Evolutionary conservation across 1,139 yeast species (phyloP).

Genomic region (Saccharomycopsis hybrid): DNA sequence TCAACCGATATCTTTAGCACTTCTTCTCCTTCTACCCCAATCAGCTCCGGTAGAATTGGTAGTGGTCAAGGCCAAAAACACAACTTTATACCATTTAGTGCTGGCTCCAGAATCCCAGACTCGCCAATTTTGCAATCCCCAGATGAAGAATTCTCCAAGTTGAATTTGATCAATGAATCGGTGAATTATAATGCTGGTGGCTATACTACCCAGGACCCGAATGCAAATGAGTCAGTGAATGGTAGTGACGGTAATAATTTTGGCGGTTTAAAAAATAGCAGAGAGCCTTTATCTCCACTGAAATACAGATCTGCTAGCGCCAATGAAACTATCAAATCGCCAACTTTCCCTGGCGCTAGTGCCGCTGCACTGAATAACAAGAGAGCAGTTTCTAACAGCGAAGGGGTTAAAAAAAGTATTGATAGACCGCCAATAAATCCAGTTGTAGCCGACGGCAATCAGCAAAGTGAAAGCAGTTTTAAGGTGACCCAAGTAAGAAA

Average conservation of each 20-base stretch:
- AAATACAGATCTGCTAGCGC: slow-evolving; percentile 18
- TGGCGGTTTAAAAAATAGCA: too few relatives aligned
- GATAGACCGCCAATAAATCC: too few relatives aligned
- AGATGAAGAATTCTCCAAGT: slow-evolving; percentile 10
- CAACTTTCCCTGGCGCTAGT: too few relatives aligned
- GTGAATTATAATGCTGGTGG: too few relatives aligned
- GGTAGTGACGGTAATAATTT: not conserved
- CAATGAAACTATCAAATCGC: too few relatives aligned
- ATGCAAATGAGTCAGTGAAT: not conserved
- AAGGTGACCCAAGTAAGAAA: slow-evolving; percentile 21
- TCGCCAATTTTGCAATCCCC: slow-evolving; percentile 11
- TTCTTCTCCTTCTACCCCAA: slow-evolving; percentile 10
- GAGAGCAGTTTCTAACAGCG: too few relatives aligned
- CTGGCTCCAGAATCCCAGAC: slow-evolving; percentile 14
- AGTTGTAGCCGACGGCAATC: too few relatives aligned
- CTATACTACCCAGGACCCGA: too few relatives aligned
- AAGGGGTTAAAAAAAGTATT: too few relatives aligned
- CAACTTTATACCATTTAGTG: slow-evolving; percentile 10
- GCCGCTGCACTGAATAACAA: too few relatives aligned
- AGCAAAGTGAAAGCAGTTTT: too few relatives aligned
- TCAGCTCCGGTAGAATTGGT: not conserved
- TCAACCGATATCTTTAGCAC: not conserved
- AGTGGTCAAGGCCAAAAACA: too few relatives aligned
- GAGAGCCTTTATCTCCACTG: slow-evolving; percentile 3
- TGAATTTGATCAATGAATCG: slow-evolving; percentile 5